Evolutionary conservation across 352 stramenopile species (phyloP).

Genomic region (Thraustotheca clavata): DNA sequence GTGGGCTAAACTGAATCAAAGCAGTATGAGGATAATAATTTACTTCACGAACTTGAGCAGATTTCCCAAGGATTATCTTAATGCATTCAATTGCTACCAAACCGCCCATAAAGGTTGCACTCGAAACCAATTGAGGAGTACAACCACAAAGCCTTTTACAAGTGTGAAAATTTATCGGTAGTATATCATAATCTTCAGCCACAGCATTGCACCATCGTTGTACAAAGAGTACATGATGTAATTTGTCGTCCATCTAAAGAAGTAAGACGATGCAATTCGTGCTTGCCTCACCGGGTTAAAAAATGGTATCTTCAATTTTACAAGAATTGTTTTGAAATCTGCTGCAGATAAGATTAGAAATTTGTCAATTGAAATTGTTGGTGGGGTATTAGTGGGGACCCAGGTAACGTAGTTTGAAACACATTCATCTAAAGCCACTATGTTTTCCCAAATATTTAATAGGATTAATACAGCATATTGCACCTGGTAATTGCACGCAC

Average conservation of each 20-base stretch:
- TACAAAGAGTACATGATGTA: conserved; percentile 28
- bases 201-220: conserved; percentile 29
- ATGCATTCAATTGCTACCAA: conserved; percentile 28
- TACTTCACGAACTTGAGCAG: background rate
- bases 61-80: conserved; percentile 14
- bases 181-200: background rate
- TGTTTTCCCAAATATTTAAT: background rate
- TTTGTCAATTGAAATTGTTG: background rate
- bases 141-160: conserved; percentile 21
- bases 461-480: background rate
- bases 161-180: conserved; percentile 22
- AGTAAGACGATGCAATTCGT: background rate
- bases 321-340: background rate
- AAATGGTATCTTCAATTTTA: background rate
- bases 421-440: background rate
- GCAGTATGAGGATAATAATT: background rate
- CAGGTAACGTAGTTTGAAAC: background rate
- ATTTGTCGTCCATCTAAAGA: conserved; percentile 18
- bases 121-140: conserved; percentile 16
- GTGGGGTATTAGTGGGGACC: background rate
- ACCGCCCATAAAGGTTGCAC: conserved; percentile 27
- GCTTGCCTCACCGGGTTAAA: background rate
- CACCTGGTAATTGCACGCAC: background rate
- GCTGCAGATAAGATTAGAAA: background rate
- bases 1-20: background rate